Evolutionary conservation across 140 eudicot species (phyloP).

Genomic region (Cichorium intybus): DNA sequence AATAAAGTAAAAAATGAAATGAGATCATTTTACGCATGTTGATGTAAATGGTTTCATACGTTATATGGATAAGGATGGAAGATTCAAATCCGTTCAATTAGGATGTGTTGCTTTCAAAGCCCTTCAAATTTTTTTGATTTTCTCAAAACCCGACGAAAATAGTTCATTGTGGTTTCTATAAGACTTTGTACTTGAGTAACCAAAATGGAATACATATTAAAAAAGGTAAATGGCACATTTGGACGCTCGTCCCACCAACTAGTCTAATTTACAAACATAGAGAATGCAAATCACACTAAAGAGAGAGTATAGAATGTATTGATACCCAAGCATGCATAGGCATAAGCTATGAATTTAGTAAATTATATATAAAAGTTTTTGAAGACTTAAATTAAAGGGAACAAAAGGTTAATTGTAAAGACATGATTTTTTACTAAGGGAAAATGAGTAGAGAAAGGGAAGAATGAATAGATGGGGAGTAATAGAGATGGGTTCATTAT

Average conservation of each 20-base stretch:
- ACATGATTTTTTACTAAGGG: not conserved
- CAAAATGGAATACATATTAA: too few relatives aligned
- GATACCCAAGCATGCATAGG: not conserved
- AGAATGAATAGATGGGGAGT: not conserved
- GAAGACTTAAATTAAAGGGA: not conserved
- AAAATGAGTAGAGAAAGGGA: conserved; percentile 12
- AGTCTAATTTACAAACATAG: too few relatives aligned
- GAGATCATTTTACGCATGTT: not conserved
- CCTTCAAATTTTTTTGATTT: not conserved
- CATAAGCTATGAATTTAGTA: not conserved
- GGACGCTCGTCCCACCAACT: too few relatives aligned
- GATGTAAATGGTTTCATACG: not conserved
- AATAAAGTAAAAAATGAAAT: not conserved
- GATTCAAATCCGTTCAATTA: not conserved
- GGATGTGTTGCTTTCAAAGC: not conserved
- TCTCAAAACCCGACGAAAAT: not conserved
- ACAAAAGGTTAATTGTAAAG: not conserved
- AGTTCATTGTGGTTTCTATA: not conserved
- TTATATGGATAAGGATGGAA: not conserved
- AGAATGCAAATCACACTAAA: too few relatives aligned
- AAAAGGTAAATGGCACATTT: not conserved
- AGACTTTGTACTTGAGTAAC: not conserved
- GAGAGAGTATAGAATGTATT: too few relatives aligned
- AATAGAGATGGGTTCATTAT: conserved; percentile 14
- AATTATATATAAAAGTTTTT: too few relatives aligned